phyloP scores from a whole-genome alignment of 2,329 filamentous ascomycete genomes.

The Sporothrix euskadiensis region DNA sequence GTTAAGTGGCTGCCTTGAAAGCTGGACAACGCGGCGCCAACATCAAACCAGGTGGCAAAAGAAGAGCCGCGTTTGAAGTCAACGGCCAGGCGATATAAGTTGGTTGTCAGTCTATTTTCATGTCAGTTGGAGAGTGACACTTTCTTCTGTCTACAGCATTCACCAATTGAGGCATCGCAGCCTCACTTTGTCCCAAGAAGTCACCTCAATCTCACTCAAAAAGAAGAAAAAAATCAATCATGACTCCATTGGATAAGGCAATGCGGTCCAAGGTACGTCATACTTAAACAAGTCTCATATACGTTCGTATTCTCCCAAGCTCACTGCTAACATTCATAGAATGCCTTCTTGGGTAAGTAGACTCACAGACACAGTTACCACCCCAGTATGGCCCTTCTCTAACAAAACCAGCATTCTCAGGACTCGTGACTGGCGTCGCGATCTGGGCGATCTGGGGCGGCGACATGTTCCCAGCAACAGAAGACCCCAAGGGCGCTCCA shows the following conservation, averaged over 20 bases:
- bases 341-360: conserved; percentile 64
- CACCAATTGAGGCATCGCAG: background rate
- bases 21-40: background rate
- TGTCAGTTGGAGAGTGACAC: background rate
- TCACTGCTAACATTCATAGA: conserved; percentile 49
- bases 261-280: conserved; percentile 66
- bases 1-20: conserved; percentile 21
- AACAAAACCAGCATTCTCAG: conserved; percentile 43
- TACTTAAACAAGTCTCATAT: background rate
- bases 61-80: background rate
- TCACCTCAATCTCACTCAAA: background rate
- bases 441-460: conserved; percentile 83
- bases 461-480: conserved; percentile 74
- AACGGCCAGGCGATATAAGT: background rate
- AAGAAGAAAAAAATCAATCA: conserved; percentile 50
- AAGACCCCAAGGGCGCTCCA: conserved; percentile 76
- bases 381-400: background rate
- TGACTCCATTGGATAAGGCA: conserved; percentile 67
- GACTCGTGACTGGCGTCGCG: conserved; percentile 76
- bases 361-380: no score
- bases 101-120: background rate
- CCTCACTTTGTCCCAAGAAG: background rate
- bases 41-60: conserved; percentile 20
- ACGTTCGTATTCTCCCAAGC: conserved; percentile 14
- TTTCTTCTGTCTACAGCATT: background rate